Percentiles rank a stretch among this genome's conserved stretches.
These are phyloP conservation scores for Xerocomus brunneocitrinus DNA, from an alignment of 768 basidiomycete species.

Conservation along the genomic window DNA sequence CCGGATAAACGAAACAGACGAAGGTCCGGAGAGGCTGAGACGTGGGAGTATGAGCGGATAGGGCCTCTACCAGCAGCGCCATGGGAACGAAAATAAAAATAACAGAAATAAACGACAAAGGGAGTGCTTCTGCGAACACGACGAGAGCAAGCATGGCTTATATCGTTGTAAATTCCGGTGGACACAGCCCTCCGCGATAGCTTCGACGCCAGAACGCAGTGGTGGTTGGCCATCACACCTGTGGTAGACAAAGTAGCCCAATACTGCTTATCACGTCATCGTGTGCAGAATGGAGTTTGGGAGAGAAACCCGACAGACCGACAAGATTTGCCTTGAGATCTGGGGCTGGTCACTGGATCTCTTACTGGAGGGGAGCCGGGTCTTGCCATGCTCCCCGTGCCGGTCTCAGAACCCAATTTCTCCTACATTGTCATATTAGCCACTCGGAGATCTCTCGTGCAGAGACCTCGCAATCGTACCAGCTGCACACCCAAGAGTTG, in stretches of 20 bases:
- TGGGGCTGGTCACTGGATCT: too few relatives aligned
- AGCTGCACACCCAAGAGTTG: too few relatives aligned
- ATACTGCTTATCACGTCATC: neutral
- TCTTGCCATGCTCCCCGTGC: too few relatives aligned
- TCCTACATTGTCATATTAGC: too few relatives aligned
- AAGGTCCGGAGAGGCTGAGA: neutral
- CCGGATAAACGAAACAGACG: too few relatives aligned
- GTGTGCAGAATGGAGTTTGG: neutral
- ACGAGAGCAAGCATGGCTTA: neutral
- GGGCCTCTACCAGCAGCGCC: neutral
- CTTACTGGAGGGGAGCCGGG: too few relatives aligned
- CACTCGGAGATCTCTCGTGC: too few relatives aligned
- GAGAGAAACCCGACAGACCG: neutral
- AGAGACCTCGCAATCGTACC: too few relatives aligned
- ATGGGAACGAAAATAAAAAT: neutral
- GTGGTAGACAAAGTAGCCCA: neutral
- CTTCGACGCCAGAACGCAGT: neutral
- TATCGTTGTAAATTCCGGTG: neutral
- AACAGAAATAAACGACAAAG: neutral
- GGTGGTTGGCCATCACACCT: neutral
- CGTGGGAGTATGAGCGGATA: neutral
- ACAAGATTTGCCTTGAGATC: neutral
- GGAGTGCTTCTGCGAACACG: too few relatives aligned
- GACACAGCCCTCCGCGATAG: neutral
- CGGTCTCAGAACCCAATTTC: too few relatives aligned